Conservation (phyloP, 352 stramenopile genomes). For the Phytophthora crassamura region DNA sequence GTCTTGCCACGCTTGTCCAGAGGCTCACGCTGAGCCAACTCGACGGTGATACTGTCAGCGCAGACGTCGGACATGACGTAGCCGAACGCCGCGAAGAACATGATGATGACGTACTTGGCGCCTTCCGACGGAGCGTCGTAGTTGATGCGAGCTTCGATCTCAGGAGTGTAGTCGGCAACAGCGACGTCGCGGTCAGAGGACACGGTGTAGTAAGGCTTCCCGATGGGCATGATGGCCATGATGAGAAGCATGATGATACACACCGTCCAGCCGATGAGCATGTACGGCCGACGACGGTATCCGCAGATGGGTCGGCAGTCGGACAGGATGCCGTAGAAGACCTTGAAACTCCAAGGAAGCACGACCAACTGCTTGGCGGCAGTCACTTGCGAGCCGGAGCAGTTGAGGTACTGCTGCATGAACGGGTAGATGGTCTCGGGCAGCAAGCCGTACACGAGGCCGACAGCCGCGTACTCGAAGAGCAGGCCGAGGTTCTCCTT, state of each 20-base stretch:
- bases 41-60: constrained; percentile 61
- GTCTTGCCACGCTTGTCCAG: constrained; percentile 44
- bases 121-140: constrained; percentile 36
- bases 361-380: constrained; percentile 42
- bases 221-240: constrained; percentile 52
- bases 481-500: constrained; percentile 50
- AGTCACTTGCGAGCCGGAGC: constrained; percentile 34
- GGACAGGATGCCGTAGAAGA: too few species aligned
- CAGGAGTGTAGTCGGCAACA: constrained; percentile 30
- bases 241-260: constrained; percentile 49
- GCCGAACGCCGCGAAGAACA: constrained; percentile 74
- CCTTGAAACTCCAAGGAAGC: constrained; percentile 67
- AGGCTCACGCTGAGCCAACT: constrained; percentile 54
- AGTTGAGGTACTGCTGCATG: constrained; percentile 58
- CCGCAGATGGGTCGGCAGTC: constrained; percentile 66
- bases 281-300: constrained; percentile 68
- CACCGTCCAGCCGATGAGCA: constrained; percentile 63
- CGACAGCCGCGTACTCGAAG: constrained; percentile 57
- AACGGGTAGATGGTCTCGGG: constrained; percentile 62
- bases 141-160: constrained; percentile 41
- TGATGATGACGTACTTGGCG: constrained; percentile 68
- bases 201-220: constrained; percentile 55
- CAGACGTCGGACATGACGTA: constrained; percentile 84
- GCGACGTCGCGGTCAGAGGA: constrained; percentile 25
- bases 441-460: constrained; percentile 53